Evolutionary conservation across 2,329 filamentous ascomycete genomes (phyloP).

Genomic region (Monosporascus sp.): DNA sequence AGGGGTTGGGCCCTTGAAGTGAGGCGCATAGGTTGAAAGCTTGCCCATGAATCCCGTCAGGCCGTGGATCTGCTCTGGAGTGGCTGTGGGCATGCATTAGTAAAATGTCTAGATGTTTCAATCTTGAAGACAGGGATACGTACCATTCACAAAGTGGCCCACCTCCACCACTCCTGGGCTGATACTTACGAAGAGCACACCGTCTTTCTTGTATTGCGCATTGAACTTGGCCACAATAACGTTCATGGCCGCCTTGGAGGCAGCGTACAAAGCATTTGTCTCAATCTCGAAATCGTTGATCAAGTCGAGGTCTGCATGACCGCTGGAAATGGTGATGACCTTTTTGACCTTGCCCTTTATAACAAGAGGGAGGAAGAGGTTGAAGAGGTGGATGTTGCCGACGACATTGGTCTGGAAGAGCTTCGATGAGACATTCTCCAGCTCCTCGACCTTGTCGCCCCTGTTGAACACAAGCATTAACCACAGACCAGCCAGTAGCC

Average conservation of each 20-base stretch:
- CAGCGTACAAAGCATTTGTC: conserved; percentile 28
- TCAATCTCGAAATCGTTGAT: conserved; percentile 18
- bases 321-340: conserved; percentile 42
- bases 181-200: conserved; percentile 46
- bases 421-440: conserved; percentile 27
- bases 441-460: conserved; percentile 21
- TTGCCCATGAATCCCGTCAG: conserved; percentile 6
- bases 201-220: conserved; percentile 42
- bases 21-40: conserved; percentile 17
- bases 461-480: conserved; percentile 12
- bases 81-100: conserved; percentile 1
- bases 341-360: conserved; percentile 46
- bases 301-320: conserved; percentile 33
- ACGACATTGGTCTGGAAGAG: conserved; percentile 43
- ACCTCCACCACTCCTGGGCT: conserved; percentile 45
- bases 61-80: conserved; percentile 1
- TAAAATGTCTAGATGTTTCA: neutral
- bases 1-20: conserved; percentile 15
- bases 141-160: neutral
- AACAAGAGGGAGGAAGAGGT: conserved; percentile 47
- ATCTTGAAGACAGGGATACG: conserved; percentile 16
- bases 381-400: conserved; percentile 45
- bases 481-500: neutral
- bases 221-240: conserved; percentile 47
- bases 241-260: conserved; percentile 35